A percentile compares a stretch with the other conserved stretches of the same genome.
phyloP scores from a whole-genome alignment of 345 rosid genomes.

The Acer saccharum region DNA sequence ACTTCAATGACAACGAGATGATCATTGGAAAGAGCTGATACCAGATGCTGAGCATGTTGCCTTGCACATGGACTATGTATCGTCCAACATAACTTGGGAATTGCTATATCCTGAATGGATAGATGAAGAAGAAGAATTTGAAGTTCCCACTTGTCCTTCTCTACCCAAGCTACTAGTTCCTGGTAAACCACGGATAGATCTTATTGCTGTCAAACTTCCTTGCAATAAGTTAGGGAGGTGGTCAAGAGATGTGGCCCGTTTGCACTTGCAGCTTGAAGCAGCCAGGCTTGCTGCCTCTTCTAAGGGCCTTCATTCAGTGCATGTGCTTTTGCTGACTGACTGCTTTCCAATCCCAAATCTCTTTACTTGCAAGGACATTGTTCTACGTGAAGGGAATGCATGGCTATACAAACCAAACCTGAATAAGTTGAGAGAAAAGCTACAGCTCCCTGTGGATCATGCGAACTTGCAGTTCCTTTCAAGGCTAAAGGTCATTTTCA shows the following conservation, averaged over 20 bases:
- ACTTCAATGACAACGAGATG: slow-evolving; percentile 64
- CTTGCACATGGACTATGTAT: slow-evolving; percentile 48
- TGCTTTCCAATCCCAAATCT: slow-evolving; percentile 83
- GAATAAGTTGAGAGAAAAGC: slow-evolving; percentile 60
- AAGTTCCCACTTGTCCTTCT: slow-evolving; percentile 80
- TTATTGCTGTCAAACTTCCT: slow-evolving; percentile 79
- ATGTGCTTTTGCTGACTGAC: slow-evolving; percentile 63
- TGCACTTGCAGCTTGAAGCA: slow-evolving; percentile 84
- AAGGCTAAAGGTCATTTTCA: slow-evolving; percentile 68
- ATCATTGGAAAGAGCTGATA: slow-evolving; percentile 52
- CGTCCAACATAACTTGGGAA: slow-evolving; percentile 69
- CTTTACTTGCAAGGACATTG: slow-evolving; percentile 76
- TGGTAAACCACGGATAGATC: slow-evolving; percentile 74
- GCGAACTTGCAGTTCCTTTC: slow-evolving; percentile 86
- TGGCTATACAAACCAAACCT: slow-evolving; percentile 83
- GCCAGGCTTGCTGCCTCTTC: slow-evolving; percentile 79
- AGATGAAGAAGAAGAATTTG: slow-evolving; percentile 85
- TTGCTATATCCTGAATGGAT: slow-evolving; percentile 89
- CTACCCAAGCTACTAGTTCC: slow-evolving; percentile 67
- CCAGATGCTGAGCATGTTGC: slow-evolving; percentile 64
- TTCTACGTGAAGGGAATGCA: slow-evolving; percentile 50
- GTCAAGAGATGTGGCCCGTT: slow-evolving; percentile 84
- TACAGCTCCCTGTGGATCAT: slow-evolving; percentile 83
- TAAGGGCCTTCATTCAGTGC: slow-evolving; percentile 73
- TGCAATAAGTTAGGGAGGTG: slow-evolving; percentile 64